phyloP scores from a whole-genome alignment of 2,329 filamentous ascomycete species.

The Talaromyces rugulosus region DNA sequence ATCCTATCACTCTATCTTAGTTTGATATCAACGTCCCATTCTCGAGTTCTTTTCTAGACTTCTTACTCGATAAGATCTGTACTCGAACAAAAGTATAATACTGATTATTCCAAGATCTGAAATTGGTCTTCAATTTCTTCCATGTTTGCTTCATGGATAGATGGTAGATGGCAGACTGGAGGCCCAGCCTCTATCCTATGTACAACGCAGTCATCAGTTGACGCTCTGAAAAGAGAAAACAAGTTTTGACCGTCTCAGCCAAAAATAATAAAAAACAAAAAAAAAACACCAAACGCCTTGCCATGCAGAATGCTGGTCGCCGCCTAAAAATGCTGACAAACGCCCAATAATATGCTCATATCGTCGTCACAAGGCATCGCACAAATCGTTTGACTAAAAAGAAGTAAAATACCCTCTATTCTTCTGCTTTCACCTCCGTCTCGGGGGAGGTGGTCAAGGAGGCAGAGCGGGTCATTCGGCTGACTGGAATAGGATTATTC shows the following conservation, averaged over 20 bases:
- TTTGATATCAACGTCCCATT: too few species aligned
- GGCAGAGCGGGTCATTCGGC: background rate
- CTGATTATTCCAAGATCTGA: background rate
- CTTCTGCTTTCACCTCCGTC: background rate
- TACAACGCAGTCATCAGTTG: background rate
- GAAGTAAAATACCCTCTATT: background rate
- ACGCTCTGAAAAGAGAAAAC: background rate
- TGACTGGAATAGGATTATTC: background rate
- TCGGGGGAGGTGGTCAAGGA: constrained; percentile 1
- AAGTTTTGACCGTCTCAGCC: background rate
- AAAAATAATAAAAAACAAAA: background rate
- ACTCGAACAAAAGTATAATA: background rate
- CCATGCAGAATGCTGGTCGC: constrained; percentile 9
- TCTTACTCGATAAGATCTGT: background rate
- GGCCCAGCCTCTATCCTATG: background rate
- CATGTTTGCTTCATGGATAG: background rate
- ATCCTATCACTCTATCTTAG: too few species aligned
- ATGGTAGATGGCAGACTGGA: background rate
- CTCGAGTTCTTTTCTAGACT: too few species aligned
- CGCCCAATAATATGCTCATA: constrained; percentile 1
- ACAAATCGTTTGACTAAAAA: background rate
- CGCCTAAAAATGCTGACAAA: constrained; percentile 11
- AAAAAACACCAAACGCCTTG: constrained; percentile 11
- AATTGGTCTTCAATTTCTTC: background rate
- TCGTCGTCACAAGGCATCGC: background rate